Evolutionary conservation across 2,329 filamentous ascomycete species (phyloP).

Genomic region (Colletotrichum limetticola): DNA sequence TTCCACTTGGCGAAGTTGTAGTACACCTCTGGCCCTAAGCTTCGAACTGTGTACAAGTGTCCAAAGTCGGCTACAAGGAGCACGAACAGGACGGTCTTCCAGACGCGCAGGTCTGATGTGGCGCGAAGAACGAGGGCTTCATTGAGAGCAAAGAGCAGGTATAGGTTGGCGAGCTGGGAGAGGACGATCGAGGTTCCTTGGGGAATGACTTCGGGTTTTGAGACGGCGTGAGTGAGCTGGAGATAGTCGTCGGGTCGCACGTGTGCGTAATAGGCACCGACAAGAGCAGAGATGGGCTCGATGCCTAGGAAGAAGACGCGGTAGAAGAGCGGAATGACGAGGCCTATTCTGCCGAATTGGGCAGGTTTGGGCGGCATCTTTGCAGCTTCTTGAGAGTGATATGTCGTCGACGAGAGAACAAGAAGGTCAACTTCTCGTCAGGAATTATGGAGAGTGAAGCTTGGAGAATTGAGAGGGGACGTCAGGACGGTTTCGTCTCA

Average conservation of each 20-base stretch:
- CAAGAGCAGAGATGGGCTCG: constrained; percentile 68
- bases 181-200: constrained; percentile 73
- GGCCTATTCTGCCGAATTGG: constrained; percentile 41
- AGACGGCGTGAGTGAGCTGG: constrained; percentile 67
- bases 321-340: constrained; percentile 70
- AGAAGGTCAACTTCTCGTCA: neutral
- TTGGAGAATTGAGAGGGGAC: constrained; percentile 2
- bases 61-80: constrained; percentile 81
- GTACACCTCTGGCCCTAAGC: constrained; percentile 70
- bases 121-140: constrained; percentile 80
- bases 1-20: constrained; percentile 73
- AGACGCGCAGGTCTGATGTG: constrained; percentile 75
- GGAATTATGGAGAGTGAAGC: neutral
- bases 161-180: constrained; percentile 82
- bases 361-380: constrained; percentile 37
- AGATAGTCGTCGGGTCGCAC: constrained; percentile 69
- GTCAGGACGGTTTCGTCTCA: constrained; percentile 24
- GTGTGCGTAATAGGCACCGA: constrained; percentile 63
- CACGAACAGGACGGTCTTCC: constrained; percentile 73
- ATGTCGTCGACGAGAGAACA: neutral
- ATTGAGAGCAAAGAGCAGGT: constrained; percentile 80
- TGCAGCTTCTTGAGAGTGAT: neutral
- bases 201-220: constrained; percentile 62
- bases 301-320: constrained; percentile 80
- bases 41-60: constrained; percentile 74